Percentiles rank a stretch among this genome's conserved stretches.
Evolutionary conservation across 495 filamentous ascomycete species (phyloP).

Genomic region (Oidiodendron maius): DNA sequence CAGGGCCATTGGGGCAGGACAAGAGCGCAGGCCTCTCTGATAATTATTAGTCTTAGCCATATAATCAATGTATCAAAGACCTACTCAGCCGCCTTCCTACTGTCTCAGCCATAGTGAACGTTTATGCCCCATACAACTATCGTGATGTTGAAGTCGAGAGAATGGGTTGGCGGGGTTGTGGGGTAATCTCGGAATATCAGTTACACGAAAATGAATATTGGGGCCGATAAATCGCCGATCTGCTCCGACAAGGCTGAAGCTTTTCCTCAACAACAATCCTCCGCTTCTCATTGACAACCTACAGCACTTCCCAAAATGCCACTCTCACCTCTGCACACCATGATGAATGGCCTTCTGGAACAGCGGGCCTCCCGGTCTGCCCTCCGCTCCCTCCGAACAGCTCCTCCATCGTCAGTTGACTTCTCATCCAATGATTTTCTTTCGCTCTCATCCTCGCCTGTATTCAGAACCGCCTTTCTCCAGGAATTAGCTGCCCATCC

Average conservation of each 20-base stretch:
- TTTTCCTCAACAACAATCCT: not conserved
- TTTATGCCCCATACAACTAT: not conserved
- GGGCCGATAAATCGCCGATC: too few relatives aligned
- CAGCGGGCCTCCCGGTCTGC: slow-evolving; percentile 11
- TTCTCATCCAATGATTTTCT: slow-evolving; percentile 64
- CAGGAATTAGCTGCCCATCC: slow-evolving; percentile 27
- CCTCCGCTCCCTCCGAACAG: slow-evolving; percentile 36
- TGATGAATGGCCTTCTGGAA: slow-evolving; percentile 12
- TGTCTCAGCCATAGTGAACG: slow-evolving; percentile 8
- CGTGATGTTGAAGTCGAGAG: not conserved
- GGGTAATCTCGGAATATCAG: too few relatives aligned
- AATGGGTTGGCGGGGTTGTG: too few relatives aligned
- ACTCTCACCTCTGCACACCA: not conserved
- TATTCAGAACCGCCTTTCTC: slow-evolving; percentile 35
- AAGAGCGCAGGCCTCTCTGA: slow-evolving; percentile 20
- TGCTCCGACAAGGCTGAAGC: too few relatives aligned
- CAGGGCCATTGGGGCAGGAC: slow-evolving; percentile 1
- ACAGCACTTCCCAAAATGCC: not conserved
- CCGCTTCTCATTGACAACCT: not conserved
- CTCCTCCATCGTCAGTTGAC: slow-evolving; percentile 35
- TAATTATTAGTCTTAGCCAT: slow-evolving; percentile 1
- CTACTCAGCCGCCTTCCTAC: slow-evolving; percentile 12
- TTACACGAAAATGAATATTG: too few relatives aligned
- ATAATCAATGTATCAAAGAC: not conserved
- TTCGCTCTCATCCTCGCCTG: slow-evolving; percentile 42